Evolutionary conservation across 805 yeast species (phyloP), one percentile per base, ranked within the genome.

Genomic region (Starmerella khaoyaiensis): DNA sequence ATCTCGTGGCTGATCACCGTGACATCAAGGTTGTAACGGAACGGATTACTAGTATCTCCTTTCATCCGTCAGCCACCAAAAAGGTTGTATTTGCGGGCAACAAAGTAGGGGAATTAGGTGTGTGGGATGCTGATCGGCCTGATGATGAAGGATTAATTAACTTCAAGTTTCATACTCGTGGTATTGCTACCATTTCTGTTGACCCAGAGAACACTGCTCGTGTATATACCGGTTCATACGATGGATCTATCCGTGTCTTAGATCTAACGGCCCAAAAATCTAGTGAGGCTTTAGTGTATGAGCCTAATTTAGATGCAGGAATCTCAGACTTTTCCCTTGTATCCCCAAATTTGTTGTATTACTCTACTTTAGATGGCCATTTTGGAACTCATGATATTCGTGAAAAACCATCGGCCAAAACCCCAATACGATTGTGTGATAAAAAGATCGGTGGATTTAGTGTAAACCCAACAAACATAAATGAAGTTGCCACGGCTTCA

Each of bases 371-470:
- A 35, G 64, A 69, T 4, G 98, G 98, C 2, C 76, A 76, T 40
- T 78, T 87, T 55, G 74, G 80, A 16, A 67, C 64, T n/a, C 67
- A 76, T 42, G 97, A 87, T 55, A 37, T 74, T 10, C 63, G 98
- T 45, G 50, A 4, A 11, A 48, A 58, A 4, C 25, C 25, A 17
- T 64, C 93, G 45, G 31, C 26, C 3, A 27, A 22, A n/a, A 12
- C 10, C 3, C 31, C 44, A 4, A 14, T 41, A 20, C 32, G 33
- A 4, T 56, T 86, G 12, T 82, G 86, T 40, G 93, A 81, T 51
- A 86, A 87, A 54, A 90, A 90, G 54, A 86, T 90, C 39, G 97
- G 97, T 0, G 83, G 93, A 1, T 82, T 90, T 57, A 54, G 77
- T 1, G 69, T 82, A 14, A 83, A 83, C 50, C 97, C 97, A 1